Evolutionary conservation across 2,329 filamentous ascomycete genomes (phyloP), one percentile per base, ranked within the genome.

Genomic region (Exophiala spinifera): DNA sequence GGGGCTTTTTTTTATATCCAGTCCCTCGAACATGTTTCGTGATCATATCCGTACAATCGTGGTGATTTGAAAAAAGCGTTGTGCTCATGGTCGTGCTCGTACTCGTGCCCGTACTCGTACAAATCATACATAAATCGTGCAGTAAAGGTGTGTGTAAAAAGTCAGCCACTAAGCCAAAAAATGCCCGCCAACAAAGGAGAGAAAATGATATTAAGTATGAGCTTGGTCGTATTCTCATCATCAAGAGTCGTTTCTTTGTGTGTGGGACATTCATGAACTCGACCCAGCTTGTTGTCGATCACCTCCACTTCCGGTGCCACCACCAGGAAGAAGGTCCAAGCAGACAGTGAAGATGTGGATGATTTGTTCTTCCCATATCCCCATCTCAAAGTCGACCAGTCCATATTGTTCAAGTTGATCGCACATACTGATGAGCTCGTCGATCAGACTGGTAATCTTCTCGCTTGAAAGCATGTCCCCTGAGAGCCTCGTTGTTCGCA

Each of bases 341-440:
- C 55, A 52, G 31, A 60, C 46, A 1, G 47, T 56, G 43, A 64
- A 63, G 15, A 61, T 60, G 55, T 82, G 81, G 63, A 94, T 82
- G 64, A 97, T 96, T 67, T 89, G 85, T 68, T 97, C 91, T 72
- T 97, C 94, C 83, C 90, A 95, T 21, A 97, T 89, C 7, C 94
- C 94, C 75, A 96, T 95, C 66, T 97, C 88, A 69, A 97, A 99
- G 73, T 99, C 94, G 10, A 99, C 90, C 45, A 99, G 76, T n/a
- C 94, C 94, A 67, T 95, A 86, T 62, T 87, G 86, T 71, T 97
- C 92, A 59, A 97, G 82, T 47, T 82, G 82, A 68, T 97, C 91
- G 68, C 91, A 95, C 47, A 96, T 77, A 47, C 85, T 81, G 52
- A 95, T 81, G 25, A 99, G 73, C 65, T 95, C 87, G 51, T 87